These are phyloP conservation scores for Boletus huronensis DNA, from an alignment of 768 basidiomycete species.

Conservation along the genomic window DNA sequence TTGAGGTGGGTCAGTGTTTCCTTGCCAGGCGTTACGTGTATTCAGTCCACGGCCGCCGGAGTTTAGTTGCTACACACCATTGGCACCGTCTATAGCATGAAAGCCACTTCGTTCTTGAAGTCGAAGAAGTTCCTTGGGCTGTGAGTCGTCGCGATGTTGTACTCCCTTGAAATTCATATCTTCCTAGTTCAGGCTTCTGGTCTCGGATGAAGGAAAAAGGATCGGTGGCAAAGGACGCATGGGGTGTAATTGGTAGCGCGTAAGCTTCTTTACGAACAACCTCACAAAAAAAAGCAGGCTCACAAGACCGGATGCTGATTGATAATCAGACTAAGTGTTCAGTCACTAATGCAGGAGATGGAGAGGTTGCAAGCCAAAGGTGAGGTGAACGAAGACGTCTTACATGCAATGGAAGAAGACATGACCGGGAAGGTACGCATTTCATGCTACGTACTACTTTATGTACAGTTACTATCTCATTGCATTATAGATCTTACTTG, in stretches of 20 bases:
- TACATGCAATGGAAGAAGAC: conserved; percentile 85
- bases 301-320: conserved; percentile 44
- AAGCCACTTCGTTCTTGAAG: conserved; percentile 88
- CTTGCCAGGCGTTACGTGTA: not conserved
- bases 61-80: conserved; percentile 81
- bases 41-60: not conserved
- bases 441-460: not conserved
- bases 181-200: conserved; percentile 77
- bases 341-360: conserved; percentile 63
- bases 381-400: conserved; percentile 81
- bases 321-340: conserved; percentile 23
- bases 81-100: conserved; percentile 89
- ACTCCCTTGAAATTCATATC: conserved; percentile 7
- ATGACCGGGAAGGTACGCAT: conserved; percentile 77
- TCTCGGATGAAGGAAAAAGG: conserved; percentile 94
- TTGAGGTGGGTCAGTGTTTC: conserved; percentile 61
- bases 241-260: conserved; percentile 96
- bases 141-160: conserved; percentile 42
- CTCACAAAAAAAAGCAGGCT: conserved; percentile 51
- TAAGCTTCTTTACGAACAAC: conserved; percentile 38
- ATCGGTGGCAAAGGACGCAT: conserved; percentile 89
- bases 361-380: conserved; percentile 85
- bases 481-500: conserved; percentile 72
- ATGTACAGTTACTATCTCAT: not conserved
- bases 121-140: conserved; percentile 88